Evolutionary conservation across 768 basidiomycete species (phyloP).

Genomic region (Hemileccinum rubropunctum): DNA sequence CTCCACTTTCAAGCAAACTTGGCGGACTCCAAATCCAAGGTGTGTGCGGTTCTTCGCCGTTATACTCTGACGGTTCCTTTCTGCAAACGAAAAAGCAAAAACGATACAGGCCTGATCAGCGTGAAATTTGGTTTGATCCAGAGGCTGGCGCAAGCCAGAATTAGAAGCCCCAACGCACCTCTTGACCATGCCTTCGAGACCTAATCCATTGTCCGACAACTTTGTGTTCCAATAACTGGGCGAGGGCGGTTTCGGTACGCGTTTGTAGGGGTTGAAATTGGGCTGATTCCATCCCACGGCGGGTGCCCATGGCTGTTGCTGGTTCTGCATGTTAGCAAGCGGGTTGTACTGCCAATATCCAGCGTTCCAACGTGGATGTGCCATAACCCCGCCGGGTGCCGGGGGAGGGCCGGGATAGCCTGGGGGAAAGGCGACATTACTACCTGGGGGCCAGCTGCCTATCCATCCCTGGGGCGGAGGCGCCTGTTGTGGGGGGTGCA

Average conservation of each 20-base stretch:
- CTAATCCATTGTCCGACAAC: slow-evolving; percentile 61
- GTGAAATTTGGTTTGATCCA: background rate
- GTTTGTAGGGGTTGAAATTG: slow-evolving; percentile 62
- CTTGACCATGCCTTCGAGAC: slow-evolving; percentile 59
- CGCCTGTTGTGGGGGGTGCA: slow-evolving; percentile 25
- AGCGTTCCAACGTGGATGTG: slow-evolving; percentile 45
- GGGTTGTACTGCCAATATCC: slow-evolving; percentile 56
- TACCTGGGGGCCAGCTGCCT: slow-evolving; percentile 36
- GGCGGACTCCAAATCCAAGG: slow-evolving; percentile 77
- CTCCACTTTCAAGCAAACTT: slow-evolving; percentile 33
- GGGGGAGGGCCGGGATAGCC: slow-evolving; percentile 51
- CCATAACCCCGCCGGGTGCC: slow-evolving; percentile 47
- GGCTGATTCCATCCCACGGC: slow-evolving; percentile 30
- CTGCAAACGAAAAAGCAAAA: slow-evolving; percentile 8
- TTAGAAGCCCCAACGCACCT: slow-evolving; percentile 41
- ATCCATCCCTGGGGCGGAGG: slow-evolving; percentile 34
- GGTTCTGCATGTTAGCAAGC: slow-evolving; percentile 26
- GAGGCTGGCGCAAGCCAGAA: background rate
- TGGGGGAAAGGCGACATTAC: slow-evolving; percentile 29
- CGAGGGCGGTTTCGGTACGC: slow-evolving; percentile 56
- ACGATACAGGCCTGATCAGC: slow-evolving; percentile 9
- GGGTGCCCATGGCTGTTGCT: slow-evolving; percentile 32
- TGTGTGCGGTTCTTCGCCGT: slow-evolving; percentile 44
- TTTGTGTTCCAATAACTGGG: slow-evolving; percentile 62
- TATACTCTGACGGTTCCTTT: slow-evolving; percentile 32